Evolutionary conservation across 108 stramenopile genomes (phyloP), one percentile per base, ranked within the genome.

Genomic region (Skeletonema costatum): DNA sequence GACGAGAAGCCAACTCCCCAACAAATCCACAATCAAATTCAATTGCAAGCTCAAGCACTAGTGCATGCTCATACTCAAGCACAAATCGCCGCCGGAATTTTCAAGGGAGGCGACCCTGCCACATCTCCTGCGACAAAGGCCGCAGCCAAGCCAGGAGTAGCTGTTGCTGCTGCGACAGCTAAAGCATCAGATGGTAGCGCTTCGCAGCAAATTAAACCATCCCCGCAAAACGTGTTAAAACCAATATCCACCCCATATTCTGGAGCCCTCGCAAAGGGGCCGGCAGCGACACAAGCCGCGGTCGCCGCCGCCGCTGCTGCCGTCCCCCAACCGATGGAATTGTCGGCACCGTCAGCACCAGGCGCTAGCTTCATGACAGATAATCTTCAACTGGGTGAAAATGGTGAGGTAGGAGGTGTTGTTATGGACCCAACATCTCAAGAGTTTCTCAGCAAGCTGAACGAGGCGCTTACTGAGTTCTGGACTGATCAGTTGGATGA

Each of bases 31-130:
- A 90, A 90, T 53, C 93, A 94, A 74, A 90, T 94, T 80, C 90
- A 91, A 58, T 65, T 94, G 29, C 93, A 94, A 66, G 80, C 89
- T 5, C 89, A 92, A 63, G 89, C 89, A 5, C 58, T 93, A 17
- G 88, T 93, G 4, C 92, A 93, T 68, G 93, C 93, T 19, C 93
- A 94, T 65, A 94, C 93, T 9, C 90, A 92, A 68, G 93, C 93
- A 2, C 91, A 92, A 69, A 94, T 94, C 60, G 84, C 84, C 32
- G 88, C 91, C 35, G 93, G 93, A 0, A 94, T 94, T 59, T 92
- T 85, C 76, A 88, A 87, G 71, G 91, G 85, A 11, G 90, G 81
- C 29, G 72, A 38, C 13, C 29, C 60, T 11, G n/a, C 70, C 32
- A 46, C 68, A 58, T 29, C 36, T 31, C 32, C 70, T 70, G 70